Conservation (phyloP, 441 rosid genomes). For the Kokia cookei region DNA sequence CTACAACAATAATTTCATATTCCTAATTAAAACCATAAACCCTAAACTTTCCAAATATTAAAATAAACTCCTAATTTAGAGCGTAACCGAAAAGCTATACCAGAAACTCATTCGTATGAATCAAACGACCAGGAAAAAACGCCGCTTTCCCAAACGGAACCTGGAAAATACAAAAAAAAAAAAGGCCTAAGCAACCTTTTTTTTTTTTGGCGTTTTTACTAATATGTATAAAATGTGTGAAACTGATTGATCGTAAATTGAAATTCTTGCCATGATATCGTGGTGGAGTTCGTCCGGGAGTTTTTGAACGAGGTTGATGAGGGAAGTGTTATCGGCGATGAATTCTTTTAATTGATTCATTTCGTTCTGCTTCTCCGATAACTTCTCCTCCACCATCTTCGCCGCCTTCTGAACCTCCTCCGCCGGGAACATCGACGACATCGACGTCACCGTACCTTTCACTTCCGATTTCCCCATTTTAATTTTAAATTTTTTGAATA, state of each 20-base stretch:
- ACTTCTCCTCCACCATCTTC: conserved; percentile 52
- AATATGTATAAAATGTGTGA: too few species aligned
- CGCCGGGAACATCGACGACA: conserved; percentile 60
- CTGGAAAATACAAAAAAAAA: conserved; percentile 30
- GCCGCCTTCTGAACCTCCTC: conserved; percentile 68
- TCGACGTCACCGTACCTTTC: conserved; percentile 60
- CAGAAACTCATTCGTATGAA: conserved; percentile 85
- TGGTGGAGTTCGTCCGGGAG: conserved; percentile 85
- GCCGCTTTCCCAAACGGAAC: conserved; percentile 89
- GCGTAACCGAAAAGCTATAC: conserved; percentile 24
- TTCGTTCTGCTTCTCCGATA: conserved; percentile 57
- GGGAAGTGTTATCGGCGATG: conserved; percentile 53
- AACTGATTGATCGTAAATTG: neutral
- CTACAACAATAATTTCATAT: conserved; percentile 19
- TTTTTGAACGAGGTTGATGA: conserved; percentile 55
- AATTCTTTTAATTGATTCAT: conserved; percentile 42
- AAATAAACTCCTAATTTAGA: neutral
- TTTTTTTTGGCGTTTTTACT: too few species aligned
- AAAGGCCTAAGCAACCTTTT: neutral
- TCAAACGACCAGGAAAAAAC: conserved; percentile 80
- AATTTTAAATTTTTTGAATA: neutral
- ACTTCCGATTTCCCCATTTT: conserved; percentile 27
- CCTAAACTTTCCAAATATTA: neutral
- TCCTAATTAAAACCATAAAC: neutral
- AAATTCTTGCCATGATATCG: conserved; percentile 59